phyloP scores from a whole-genome alignment of 306 rosid genomes.

The Castanopsis chinensis region DNA sequence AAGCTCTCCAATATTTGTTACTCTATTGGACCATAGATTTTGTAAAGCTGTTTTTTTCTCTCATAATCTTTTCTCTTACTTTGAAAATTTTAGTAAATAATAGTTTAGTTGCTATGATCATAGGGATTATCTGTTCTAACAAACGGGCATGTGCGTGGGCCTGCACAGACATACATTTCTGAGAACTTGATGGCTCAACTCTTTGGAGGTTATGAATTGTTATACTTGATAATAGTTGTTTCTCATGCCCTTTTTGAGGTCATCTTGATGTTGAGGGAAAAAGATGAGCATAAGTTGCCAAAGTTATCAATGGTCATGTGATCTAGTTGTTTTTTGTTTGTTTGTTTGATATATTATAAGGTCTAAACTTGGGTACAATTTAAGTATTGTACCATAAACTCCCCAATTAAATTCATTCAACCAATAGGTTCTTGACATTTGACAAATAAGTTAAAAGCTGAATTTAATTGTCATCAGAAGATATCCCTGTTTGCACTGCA shows the following conservation, averaged over 20 bases:
- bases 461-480: too few relatives aligned
- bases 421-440: too few relatives aligned
- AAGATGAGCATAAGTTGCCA: too few relatives aligned
- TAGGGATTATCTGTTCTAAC: neutral
- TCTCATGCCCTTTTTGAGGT: neutral
- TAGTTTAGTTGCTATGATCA: conserved; percentile 23
- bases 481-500: too few relatives aligned
- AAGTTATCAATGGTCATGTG: too few relatives aligned
- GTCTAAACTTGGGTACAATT: too few relatives aligned
- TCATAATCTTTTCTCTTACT: conserved; percentile 36
- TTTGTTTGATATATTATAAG: too few relatives aligned
- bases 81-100: conserved; percentile 18
- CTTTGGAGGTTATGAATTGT: neutral
- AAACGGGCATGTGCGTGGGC: neutral
- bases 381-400: too few relatives aligned
- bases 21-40: conserved; percentile 51
- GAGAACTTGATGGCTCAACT: neutral
- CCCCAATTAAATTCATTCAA: too few relatives aligned
- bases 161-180: neutral
- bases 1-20: conserved; percentile 43
- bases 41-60: conserved; percentile 54
- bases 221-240: neutral
- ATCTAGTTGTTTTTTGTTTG: too few relatives aligned
- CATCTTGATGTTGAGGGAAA: neutral
- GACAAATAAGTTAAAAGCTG: too few relatives aligned